phyloP scores from a whole-genome alignment of 331 rosid genomes.

The Stylosanthes scabra region DNA sequence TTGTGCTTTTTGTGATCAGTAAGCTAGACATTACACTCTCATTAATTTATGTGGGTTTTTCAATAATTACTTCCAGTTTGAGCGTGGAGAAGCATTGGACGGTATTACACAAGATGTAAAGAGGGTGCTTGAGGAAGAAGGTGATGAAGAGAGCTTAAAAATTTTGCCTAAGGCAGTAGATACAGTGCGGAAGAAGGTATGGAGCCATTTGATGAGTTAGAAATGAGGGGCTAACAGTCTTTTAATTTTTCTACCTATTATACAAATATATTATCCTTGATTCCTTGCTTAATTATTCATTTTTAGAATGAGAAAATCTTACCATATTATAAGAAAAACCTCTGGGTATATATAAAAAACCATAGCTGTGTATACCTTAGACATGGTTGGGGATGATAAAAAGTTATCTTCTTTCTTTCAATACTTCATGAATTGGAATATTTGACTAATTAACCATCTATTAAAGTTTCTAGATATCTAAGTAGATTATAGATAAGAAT shows the following conservation, averaged over 20 bases:
- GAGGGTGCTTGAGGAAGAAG: conserved; percentile 80
- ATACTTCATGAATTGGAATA: conserved; percentile 11
- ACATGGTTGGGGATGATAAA: conserved; percentile 12
- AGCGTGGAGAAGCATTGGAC: conserved; percentile 96
- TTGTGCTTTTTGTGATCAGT: conserved; percentile 16
- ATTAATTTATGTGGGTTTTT: conserved; percentile 26
- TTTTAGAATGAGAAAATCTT: background rate
- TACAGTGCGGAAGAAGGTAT: conserved; percentile 90
- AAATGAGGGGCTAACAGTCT: conserved; percentile 18
- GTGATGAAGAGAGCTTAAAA: conserved; percentile 88
- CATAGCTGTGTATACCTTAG: background rate
- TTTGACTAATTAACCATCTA: conserved; percentile 15
- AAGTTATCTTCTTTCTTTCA: conserved; percentile 9
- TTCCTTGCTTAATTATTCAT: background rate
- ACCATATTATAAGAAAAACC: background rate
- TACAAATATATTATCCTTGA: background rate
- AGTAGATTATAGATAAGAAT: background rate
- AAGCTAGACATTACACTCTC: background rate
- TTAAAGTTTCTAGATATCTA: background rate
- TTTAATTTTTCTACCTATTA: background rate
- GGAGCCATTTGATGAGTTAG: conserved; percentile 33
- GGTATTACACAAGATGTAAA: conserved; percentile 80
- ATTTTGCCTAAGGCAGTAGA: conserved; percentile 87
- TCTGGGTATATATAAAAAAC: background rate
- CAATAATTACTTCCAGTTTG: conserved; percentile 66